phyloP scores from a whole-genome alignment of 2,329 filamentous ascomycete genomes.

The Phaeophleospora eucalypticola region DNA sequence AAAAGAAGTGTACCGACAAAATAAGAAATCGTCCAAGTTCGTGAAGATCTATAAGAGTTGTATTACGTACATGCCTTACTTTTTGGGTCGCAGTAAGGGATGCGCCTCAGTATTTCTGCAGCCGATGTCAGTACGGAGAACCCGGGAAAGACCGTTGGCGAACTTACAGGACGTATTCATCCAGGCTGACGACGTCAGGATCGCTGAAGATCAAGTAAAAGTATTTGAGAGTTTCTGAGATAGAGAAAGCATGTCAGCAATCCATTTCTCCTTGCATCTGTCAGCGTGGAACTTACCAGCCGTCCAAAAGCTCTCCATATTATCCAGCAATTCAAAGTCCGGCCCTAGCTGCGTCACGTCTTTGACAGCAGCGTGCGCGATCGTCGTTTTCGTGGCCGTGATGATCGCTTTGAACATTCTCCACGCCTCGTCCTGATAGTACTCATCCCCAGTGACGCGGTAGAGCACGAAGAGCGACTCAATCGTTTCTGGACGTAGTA shows the following conservation, averaged over 20 bases:
- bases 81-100: background rate
- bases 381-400: slow-evolving; percentile 56
- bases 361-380: slow-evolving; percentile 62
- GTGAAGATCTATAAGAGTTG: background rate
- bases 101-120: background rate
- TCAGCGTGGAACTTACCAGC: background rate
- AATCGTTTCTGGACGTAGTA: slow-evolving; percentile 74
- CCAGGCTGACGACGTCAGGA: slow-evolving; percentile 55
- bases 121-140: background rate
- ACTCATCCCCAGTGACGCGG: slow-evolving; percentile 63
- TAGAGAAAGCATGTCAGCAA: too few relatives aligned
- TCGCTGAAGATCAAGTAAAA: slow-evolving; percentile 62
- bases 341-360: slow-evolving; percentile 56
- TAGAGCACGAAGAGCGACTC: slow-evolving; percentile 78
- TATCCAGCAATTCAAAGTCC: slow-evolving; percentile 45
- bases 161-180: slow-evolving; percentile 45
- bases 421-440: slow-evolving; percentile 68
- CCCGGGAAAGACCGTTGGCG: background rate
- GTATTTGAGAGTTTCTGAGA: slow-evolving; percentile 64
- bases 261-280: background rate
- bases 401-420: slow-evolving; percentile 66
- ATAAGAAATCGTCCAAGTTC: background rate
- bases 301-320: slow-evolving; percentile 70
- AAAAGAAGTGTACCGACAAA: slow-evolving; percentile 13
- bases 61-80: too few relatives aligned